These are phyloP conservation scores for Pseudogymnoascus sp. DNA, from an alignment of 2,329 filamentous ascomycete species.

Conservation along the genomic window DNA sequence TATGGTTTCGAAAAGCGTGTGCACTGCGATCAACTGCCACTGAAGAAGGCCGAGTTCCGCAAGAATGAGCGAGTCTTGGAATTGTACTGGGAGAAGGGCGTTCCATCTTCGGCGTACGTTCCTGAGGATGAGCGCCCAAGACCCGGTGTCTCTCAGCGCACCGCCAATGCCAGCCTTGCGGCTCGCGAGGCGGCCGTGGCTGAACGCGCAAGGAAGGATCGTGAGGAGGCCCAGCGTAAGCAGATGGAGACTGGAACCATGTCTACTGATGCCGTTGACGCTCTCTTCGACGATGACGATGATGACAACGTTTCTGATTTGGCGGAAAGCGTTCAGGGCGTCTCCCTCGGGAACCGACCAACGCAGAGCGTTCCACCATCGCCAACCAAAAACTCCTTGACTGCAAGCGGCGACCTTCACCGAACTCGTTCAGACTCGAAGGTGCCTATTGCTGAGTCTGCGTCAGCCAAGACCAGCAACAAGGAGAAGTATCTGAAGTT, in stretches of 20 bases:
- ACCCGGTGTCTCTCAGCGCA: constrained; percentile 64
- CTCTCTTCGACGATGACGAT: constrained; percentile 91
- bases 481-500: constrained; percentile 94
- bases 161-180: constrained; percentile 67
- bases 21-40: constrained; percentile 92
- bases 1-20: constrained; percentile 99
- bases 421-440: constrained; percentile 93
- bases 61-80: constrained; percentile 93
- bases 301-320: constrained; percentile 76
- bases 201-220: constrained; percentile 73
- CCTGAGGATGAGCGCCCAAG: constrained; percentile 95
- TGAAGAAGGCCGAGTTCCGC: constrained; percentile 99
- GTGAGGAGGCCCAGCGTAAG: constrained; percentile 84
- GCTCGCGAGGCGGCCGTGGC: constrained; percentile 76
- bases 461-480: constrained; percentile 68
- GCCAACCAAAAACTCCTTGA: constrained; percentile 67
- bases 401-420: constrained; percentile 62
- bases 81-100: constrained; percentile 99
- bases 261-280: constrained; percentile 85
- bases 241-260: constrained; percentile 93
- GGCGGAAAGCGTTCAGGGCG: constrained; percentile 85
- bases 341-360: constrained; percentile 79
- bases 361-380: constrained; percentile 95
- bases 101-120: constrained; percentile 90
- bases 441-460: constrained; percentile 67